Conservation (phyloP, 129 eudicot genomes). For the Saussurea involucrata region DNA sequence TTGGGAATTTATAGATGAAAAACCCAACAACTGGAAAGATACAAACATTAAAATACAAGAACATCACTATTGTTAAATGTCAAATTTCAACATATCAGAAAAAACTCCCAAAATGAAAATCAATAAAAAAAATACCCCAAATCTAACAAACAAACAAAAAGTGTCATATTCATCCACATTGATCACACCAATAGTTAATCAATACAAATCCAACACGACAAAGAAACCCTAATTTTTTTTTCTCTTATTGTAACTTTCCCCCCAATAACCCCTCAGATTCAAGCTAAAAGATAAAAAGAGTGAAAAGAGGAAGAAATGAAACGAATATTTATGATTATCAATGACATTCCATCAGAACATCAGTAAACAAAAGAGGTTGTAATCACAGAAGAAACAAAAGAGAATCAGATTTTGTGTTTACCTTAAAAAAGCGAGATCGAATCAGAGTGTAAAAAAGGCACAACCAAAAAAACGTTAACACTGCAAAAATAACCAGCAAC, state of each 20-base stretch:
- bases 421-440: conserved; percentile 54
- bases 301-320: not conserved
- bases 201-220: no score
- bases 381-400: conserved; percentile 14
- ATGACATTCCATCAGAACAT: not conserved
- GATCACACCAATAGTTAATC: no score
- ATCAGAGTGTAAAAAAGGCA: conserved; percentile 29
- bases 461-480: conserved; percentile 1
- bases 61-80: no score
- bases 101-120: no score
- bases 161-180: no score
- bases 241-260: not conserved
- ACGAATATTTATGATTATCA: not conserved
- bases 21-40: no score
- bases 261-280: conserved; percentile 14
- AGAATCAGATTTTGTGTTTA: conserved; percentile 41
- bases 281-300: not conserved
- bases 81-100: no score
- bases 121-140: no score
- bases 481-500: conserved; percentile 3
- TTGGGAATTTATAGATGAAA: no score
- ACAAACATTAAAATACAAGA: no score
- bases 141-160: no score
- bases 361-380: conserved; percentile 20
- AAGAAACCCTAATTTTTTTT: not conserved